Conservation (phyloP, 1,284 basidiomycete genomes). For the Neonothopanus nambi region DNA sequence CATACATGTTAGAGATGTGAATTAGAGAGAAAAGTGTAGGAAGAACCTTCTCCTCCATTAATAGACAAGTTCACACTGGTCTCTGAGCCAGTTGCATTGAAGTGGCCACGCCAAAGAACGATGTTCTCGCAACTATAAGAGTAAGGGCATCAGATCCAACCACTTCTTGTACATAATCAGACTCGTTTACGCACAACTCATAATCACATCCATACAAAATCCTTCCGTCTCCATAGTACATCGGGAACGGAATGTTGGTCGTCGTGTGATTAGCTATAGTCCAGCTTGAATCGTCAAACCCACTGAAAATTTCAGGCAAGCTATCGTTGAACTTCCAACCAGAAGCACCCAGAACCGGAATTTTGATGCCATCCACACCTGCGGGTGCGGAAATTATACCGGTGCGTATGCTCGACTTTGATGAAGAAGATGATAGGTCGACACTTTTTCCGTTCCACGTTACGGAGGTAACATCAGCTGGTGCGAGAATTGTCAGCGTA, state of each 20-base stretch:
- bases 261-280: slow-evolving; percentile 63
- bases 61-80: slow-evolving; percentile 70
- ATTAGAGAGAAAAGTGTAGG: too few species aligned
- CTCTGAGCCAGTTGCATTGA: slow-evolving; percentile 57
- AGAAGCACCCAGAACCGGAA: slow-evolving; percentile 31
- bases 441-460: slow-evolving; percentile 71
- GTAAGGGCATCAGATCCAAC: background rate
- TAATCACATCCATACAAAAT: slow-evolving; percentile 82
- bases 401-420: background rate
- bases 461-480: slow-evolving; percentile 47
- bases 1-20: too few species aligned
- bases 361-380: background rate
- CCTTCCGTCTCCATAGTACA: slow-evolving; percentile 70
- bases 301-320: slow-evolving; percentile 61
- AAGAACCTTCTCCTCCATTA: slow-evolving; percentile 75
- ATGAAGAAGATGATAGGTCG: slow-evolving; percentile 24
- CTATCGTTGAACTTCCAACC: slow-evolving; percentile 73
- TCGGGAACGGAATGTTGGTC: slow-evolving; percentile 70
- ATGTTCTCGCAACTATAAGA: slow-evolving; percentile 68
- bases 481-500: slow-evolving; percentile 52
- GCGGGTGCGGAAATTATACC: background rate
- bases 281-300: slow-evolving; percentile 67
- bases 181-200: slow-evolving; percentile 61
- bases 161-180: background rate
- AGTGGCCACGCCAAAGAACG: slow-evolving; percentile 81